Conservation (phyloP, 306 rosid genomes). For the Cicer judaicum region DNA sequence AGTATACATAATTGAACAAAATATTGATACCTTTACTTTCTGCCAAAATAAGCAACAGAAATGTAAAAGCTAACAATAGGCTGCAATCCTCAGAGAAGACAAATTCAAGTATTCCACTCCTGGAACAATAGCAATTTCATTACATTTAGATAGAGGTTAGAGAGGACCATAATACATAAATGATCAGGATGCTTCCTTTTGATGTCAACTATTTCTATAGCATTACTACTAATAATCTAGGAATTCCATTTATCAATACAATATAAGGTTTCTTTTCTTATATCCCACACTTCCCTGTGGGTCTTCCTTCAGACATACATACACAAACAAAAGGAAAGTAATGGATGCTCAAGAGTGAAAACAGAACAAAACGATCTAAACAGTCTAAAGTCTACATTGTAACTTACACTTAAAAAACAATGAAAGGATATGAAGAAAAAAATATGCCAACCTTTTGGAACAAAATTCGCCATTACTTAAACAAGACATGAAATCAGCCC, state of each 20-base stretch:
- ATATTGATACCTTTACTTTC: constrained; percentile 67
- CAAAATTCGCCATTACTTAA: constrained; percentile 39
- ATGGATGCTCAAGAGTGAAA: background rate
- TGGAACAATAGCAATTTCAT: constrained; percentile 48
- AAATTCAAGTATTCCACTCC: constrained; percentile 66
- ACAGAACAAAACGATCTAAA: constrained; percentile 23
- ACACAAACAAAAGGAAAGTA: constrained; percentile 24
- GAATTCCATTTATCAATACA: constrained; percentile 16
- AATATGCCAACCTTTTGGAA: constrained; percentile 57
- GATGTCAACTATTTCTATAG: constrained; percentile 18
- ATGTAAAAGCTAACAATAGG: constrained; percentile 61
- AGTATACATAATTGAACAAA: constrained; percentile 31
- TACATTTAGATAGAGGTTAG: constrained; percentile 9
- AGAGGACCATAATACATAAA: constrained; percentile 31
- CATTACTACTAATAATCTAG: constrained; percentile 29
- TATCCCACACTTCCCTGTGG: background rate
- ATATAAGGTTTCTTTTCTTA: constrained; percentile 8
- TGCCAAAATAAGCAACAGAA: constrained; percentile 62
- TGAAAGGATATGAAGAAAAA: constrained; percentile 10
- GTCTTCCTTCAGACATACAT: constrained; percentile 3
- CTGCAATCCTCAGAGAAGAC: constrained; percentile 59
- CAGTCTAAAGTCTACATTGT: constrained; percentile 19
- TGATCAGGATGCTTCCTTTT: constrained; percentile 32
- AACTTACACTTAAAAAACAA: constrained; percentile 2
- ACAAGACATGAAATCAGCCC: constrained; percentile 46